Conservation (phyloP, 2,329 filamentous ascomycete genomes). For the Colletotrichum sp. region DNA sequence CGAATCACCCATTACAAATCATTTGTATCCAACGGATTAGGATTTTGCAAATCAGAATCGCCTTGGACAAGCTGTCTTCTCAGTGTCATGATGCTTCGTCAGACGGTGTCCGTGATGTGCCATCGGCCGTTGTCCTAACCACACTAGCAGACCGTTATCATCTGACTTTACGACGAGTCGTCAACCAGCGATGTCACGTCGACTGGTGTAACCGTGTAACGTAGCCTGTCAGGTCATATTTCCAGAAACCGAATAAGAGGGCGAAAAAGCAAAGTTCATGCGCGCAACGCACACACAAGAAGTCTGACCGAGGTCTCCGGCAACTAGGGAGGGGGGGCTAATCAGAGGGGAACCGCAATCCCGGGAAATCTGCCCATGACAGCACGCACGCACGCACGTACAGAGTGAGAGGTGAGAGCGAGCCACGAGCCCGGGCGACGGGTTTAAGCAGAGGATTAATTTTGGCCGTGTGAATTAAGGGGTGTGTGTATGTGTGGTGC, state of each 20-base stretch:
- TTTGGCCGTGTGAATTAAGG: not conserved
- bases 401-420: not conserved
- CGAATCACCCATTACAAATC: conserved; percentile 2
- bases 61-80: not conserved
- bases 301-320: not conserved
- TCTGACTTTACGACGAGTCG: not conserved
- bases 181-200: not conserved
- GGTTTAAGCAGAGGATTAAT: not conserved
- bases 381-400: not conserved
- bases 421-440: not conserved
- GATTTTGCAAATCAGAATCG: not conserved
- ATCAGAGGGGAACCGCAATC: not conserved
- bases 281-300: not conserved
- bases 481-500: not conserved
- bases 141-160: not conserved
- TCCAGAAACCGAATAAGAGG: not conserved
- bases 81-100: not conserved
- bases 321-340: not conserved
- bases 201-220: not conserved
- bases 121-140: not conserved
- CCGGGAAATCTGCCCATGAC: not conserved
- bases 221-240: not conserved
- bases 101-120: not conserved
- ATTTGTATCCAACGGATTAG: not conserved
- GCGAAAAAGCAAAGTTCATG: not conserved